Evolutionary conservation across 495 filamentous ascomycete species (phyloP), one percentile per base, ranked within the genome.

Genomic region (Tuber magnatum): DNA sequence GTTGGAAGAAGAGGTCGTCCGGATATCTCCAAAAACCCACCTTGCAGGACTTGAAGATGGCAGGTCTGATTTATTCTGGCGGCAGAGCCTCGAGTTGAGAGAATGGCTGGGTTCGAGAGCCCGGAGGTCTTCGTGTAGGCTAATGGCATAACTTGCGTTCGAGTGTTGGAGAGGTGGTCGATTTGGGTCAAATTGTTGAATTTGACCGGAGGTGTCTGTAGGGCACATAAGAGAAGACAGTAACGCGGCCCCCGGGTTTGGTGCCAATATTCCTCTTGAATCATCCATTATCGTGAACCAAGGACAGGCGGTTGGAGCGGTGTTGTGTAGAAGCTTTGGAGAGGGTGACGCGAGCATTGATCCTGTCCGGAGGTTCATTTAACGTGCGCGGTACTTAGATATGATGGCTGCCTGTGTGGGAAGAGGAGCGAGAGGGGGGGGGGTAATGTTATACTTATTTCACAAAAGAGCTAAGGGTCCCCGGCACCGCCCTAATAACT

Each of bases 1-100:
- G n/a, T 14, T 8, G 43, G 51, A 39, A 46, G 41, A 24, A 20
- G 20, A 20, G 32, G 44, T 28, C 8, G 38, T 28, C 28, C 3
- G 35, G 16, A 32, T 40, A 70, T 18, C 4, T 35, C 14, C 10
- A 7, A 22, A 46, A 20, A 56, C 76, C 61, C 70, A 44, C 76
- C 70, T 78, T 40, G 39, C 61, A 40, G 75, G 74, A 68, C 51
- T 73, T 40, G 70, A 56, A 65, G 76, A 68, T 71, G 61, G 42
- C 42, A 70, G 77, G 28, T 77, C 76, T 22, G 43, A 8, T 43
- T 77, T 56, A 20, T 68, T 24, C 38, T 76, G 46, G 12, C 16
- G 24, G n/a, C 28, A 43, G 39, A 14, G 44, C 10, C 75, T 42
- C 22, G 75, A 35, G 24, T 77, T 71, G 39, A 43, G 69, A 9